These are phyloP conservation scores for Pelargonium citronellum DNA, from an alignment of 441 rosid genomes.

Conservation along the genomic window DNA sequence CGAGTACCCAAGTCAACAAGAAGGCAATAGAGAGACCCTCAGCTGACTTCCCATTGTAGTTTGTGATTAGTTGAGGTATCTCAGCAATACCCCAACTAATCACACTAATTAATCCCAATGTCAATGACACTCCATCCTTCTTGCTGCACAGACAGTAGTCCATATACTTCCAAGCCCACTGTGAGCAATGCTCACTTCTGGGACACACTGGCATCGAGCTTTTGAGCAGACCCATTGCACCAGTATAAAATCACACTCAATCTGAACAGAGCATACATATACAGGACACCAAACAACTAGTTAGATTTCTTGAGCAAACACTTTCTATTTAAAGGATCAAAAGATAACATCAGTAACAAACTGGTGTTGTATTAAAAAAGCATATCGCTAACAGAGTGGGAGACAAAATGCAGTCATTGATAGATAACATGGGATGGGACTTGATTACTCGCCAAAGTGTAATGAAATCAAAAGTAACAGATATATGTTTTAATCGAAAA, in stretches of 20 bases:
- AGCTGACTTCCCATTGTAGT: slow-evolving; percentile 59
- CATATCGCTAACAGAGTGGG: neutral
- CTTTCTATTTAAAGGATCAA: neutral
- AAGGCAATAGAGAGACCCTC: slow-evolving; percentile 74
- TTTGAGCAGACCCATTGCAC: slow-evolving; percentile 3
- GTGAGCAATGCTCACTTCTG: slow-evolving; percentile 30
- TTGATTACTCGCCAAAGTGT: neutral
- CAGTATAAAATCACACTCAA: neutral
- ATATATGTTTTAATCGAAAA: neutral
- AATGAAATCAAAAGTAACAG: neutral
- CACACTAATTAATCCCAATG: slow-evolving; percentile 60
- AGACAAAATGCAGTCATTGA: neutral
- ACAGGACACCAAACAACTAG: neutral
- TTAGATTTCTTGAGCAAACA: neutral
- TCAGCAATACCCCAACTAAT: slow-evolving; percentile 81
- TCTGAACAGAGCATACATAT: neutral
- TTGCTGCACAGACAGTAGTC: slow-evolving; percentile 47
- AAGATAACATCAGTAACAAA: neutral
- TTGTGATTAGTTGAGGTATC: slow-evolving; percentile 71
- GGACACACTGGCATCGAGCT: slow-evolving; percentile 26
- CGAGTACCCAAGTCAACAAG: slow-evolving; percentile 68
- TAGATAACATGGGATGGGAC: neutral
- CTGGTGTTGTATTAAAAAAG: neutral
- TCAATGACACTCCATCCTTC: slow-evolving; percentile 46
- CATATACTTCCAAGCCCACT: slow-evolving; percentile 40